These are phyloP conservation scores for Basidiobolus heterosporus DNA, from an alignment of 371 early-diverging fungal species.

Conservation along the genomic window DNA sequence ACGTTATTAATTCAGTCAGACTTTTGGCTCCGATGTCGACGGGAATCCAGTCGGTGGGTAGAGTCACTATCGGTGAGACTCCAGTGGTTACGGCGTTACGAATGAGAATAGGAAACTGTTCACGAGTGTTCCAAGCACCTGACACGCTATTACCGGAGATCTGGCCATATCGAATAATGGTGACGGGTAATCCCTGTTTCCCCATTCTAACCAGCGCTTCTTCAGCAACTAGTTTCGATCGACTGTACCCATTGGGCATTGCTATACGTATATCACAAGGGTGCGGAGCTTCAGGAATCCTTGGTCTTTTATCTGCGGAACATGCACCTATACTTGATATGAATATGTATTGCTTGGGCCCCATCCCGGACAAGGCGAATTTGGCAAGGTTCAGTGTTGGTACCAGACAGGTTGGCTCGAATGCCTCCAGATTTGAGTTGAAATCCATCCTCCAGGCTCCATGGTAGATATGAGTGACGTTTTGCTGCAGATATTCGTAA, in stretches of 20 bases:
- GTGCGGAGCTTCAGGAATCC: conserved; percentile 11
- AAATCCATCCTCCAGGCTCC: conserved; percentile 7
- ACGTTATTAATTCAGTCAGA: neutral
- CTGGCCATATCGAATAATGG: conserved; percentile 22
- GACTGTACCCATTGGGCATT: conserved; percentile 23
- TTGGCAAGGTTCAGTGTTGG: neutral
- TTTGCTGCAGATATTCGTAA: neutral
- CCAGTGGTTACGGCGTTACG: neutral
- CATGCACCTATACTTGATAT: conserved; percentile 4
- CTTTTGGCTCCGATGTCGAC: neutral
- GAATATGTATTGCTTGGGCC: conserved; percentile 1
- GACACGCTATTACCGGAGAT: conserved; percentile 17
- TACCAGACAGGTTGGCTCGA: neutral
- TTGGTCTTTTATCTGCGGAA: neutral
- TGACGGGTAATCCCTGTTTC: conserved; percentile 14
- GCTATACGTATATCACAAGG: neutral
- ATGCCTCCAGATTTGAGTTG: neutral
- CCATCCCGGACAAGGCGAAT: neutral
- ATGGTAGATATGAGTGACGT: conserved; percentile 2
- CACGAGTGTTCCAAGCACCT: conserved; percentile 23
- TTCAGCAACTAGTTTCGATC: conserved; percentile 23
- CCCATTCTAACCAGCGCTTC: conserved; percentile 6
- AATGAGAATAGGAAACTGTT: conserved; percentile 15
- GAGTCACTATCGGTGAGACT: too few species aligned
- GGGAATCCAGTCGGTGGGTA: conserved; percentile 1